phyloP scores from a whole-genome alignment of 768 basidiomycete species.

The Dioszegia aurantiaca region DNA sequence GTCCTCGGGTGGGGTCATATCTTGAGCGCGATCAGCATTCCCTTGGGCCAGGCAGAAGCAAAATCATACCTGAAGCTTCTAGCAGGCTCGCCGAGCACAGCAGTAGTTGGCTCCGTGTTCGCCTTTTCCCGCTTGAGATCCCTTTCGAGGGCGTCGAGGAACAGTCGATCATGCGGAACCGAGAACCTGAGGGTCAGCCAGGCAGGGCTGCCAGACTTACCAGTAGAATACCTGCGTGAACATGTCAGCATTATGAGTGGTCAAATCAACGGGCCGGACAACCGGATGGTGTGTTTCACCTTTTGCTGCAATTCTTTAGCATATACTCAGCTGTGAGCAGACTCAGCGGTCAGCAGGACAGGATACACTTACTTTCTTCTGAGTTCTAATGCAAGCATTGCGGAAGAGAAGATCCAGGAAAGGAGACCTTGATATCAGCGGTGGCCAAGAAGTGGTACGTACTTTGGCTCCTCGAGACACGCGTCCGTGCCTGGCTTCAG shows the following conservation, averaged over 20 bases:
- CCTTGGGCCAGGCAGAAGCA: too few species aligned
- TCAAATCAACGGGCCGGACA: not conserved
- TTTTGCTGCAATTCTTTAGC: conserved; percentile 39
- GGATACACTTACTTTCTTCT: conserved; percentile 90
- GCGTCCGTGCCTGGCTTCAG: conserved; percentile 91
- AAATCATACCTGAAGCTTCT: conserved; percentile 65
- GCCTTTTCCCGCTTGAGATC: conserved; percentile 94
- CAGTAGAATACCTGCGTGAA: conserved; percentile 83
- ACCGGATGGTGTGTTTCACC: conserved; percentile 6
- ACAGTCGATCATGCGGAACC: conserved; percentile 92
- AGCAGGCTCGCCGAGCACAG: conserved; percentile 73
- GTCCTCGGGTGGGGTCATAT: conserved; percentile 77
- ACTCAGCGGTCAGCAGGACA: too few species aligned
- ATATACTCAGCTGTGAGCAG: too few species aligned
- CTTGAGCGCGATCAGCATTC: conserved; percentile 18
- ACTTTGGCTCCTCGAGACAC: conserved; percentile 88
- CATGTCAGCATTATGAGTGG: not conserved
- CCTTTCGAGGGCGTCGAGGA: conserved; percentile 92
- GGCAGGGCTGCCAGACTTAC: conserved; percentile 56
- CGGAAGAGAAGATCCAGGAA: conserved; percentile 93
- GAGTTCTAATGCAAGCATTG: conserved; percentile 92
- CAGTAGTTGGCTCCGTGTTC: conserved; percentile 80
- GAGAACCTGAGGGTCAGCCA: conserved; percentile 67
- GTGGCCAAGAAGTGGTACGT: not conserved
- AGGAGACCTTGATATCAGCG: conserved; percentile 62